Conservation (phyloP, 1,284 basidiomycete species). For the Tilletia walkeri region DNA sequence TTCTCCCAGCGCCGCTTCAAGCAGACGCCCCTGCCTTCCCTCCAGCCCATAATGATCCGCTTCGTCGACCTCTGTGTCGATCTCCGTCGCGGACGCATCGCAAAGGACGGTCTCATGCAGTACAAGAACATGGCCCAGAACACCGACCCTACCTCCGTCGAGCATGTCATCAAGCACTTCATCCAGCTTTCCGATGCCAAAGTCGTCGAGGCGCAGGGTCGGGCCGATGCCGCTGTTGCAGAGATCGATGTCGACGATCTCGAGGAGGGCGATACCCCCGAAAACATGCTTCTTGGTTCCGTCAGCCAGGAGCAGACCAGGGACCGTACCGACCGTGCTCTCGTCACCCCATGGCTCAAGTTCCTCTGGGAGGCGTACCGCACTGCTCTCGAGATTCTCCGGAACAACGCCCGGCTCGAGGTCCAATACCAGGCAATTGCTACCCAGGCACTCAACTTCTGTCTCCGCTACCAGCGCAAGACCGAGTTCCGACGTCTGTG, state of each 20-base stretch:
- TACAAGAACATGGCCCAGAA: conserved; percentile 81
- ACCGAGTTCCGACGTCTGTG: conserved; percentile 96
- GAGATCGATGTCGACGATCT: conserved; percentile 58
- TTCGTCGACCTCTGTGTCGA: conserved; percentile 91
- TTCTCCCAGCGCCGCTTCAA: conserved; percentile 92
- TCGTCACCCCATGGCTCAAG: conserved; percentile 96
- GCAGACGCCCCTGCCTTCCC: conserved; percentile 78
- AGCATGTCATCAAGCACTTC: conserved; percentile 85
- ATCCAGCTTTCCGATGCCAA: conserved; percentile 83
- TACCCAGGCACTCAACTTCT: conserved; percentile 95
- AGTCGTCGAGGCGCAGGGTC: conserved; percentile 53
- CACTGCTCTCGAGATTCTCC: conserved; percentile 90
- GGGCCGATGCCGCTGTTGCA: conserved; percentile 53
- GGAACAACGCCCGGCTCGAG: conserved; percentile 94
- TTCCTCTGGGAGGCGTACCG: conserved; percentile 99
- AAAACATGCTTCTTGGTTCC: conserved; percentile 80
- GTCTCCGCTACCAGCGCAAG: conserved; percentile 87
- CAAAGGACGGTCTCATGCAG: conserved; percentile 81
- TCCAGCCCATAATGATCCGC: conserved; percentile 93
- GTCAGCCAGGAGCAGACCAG: conserved; percentile 88
- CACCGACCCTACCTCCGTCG: conserved; percentile 84
- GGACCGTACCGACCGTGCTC: conserved; percentile 89
- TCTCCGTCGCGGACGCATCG: conserved; percentile 86
- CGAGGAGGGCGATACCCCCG: conserved; percentile 76
- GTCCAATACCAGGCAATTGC: conserved; percentile 96